A percentile compares a stretch with the other conserved stretches of the same genome.
phyloP scores from a whole-genome alignment of 768 basidiomycete genomes.

The Leccinum longicurvipes region DNA sequence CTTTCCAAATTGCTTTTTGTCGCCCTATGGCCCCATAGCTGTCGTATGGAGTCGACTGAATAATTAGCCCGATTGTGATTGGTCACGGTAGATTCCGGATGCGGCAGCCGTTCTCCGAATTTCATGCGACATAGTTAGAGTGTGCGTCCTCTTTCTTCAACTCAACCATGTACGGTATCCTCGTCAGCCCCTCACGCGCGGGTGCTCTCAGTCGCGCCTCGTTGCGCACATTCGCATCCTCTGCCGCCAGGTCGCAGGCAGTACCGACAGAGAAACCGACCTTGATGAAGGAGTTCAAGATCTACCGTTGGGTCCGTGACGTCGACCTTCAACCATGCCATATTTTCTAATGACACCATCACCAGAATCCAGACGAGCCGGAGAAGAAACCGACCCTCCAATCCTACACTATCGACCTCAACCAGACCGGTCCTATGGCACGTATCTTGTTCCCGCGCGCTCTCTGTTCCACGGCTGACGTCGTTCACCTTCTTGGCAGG shows the following conservation, averaged over 20 bases:
- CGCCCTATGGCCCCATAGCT: too few species aligned
- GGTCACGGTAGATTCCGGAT: constrained; percentile 20
- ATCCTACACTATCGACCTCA: constrained; percentile 87
- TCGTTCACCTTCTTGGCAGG: constrained; percentile 32
- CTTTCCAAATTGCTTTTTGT: too few species aligned
- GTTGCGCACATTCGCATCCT: constrained; percentile 33
- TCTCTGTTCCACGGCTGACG: background rate
- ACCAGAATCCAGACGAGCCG: constrained; percentile 91
- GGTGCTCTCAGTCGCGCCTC: constrained; percentile 8
- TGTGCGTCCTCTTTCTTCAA: background rate
- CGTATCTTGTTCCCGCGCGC: constrained; percentile 14
- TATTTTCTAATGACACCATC: background rate
- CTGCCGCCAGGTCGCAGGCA: constrained; percentile 27
- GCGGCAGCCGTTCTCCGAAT: constrained; percentile 8
- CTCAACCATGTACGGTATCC: constrained; percentile 13
- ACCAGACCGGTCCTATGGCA: constrained; percentile 95
- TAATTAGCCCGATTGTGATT: constrained; percentile 15
- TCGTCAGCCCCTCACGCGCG: constrained; percentile 8
- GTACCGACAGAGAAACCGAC: constrained; percentile 65
- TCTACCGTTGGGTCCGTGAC: constrained; percentile 86
- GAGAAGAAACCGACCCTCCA: constrained; percentile 87
- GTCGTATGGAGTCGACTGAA: too few species aligned
- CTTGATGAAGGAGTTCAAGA: constrained; percentile 91
- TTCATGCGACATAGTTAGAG: too few species aligned
- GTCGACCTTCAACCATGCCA: background rate